These are phyloP conservation scores for Gryganskiella cystojenkinii DNA, from an alignment of 192 early-diverging fungal species.

Conservation along the genomic window DNA sequence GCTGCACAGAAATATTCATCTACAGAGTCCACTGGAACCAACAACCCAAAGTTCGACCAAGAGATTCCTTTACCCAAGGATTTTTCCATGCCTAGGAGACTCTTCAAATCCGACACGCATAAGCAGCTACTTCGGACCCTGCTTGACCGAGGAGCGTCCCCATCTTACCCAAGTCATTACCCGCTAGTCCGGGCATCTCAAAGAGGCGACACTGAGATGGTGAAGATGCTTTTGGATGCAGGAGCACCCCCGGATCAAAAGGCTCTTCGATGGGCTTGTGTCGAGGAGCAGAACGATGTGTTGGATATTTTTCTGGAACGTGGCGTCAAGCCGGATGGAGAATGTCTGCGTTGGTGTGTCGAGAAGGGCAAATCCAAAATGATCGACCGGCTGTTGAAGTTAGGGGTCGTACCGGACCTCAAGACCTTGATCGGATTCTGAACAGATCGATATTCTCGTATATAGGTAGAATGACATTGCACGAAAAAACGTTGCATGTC, in stretches of 20 bases:
- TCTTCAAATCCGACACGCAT: constrained; percentile 24
- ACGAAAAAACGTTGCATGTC: too few species aligned
- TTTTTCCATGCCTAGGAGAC: constrained; percentile 36
- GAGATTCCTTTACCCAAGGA: constrained; percentile 33
- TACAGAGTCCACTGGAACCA: neutral
- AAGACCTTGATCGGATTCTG: constrained; percentile 40
- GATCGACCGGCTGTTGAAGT: constrained; percentile 37
- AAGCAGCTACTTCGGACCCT: constrained; percentile 14
- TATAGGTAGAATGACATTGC: neutral
- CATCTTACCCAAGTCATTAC: constrained; percentile 26
- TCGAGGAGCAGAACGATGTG: constrained; percentile 35
- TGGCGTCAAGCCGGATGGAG: constrained; percentile 34
- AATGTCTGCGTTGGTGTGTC: constrained; percentile 39
- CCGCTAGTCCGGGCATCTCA: constrained; percentile 38
- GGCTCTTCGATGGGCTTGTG: constrained; percentile 41
- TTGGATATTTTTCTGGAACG: constrained; percentile 37
- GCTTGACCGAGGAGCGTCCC: constrained; percentile 33
- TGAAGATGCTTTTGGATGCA: constrained; percentile 12
- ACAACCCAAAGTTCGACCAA: neutral
- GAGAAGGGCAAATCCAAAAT: constrained; percentile 42
- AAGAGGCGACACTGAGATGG: constrained; percentile 42
- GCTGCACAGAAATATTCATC: neutral
- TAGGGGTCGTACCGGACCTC: constrained; percentile 43
- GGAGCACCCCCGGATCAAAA: constrained; percentile 39
- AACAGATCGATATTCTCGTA: neutral